Evolutionary conservation across 2,329 filamentous ascomycete species (phyloP).

Genomic region (Exophiala mesophila): DNA sequence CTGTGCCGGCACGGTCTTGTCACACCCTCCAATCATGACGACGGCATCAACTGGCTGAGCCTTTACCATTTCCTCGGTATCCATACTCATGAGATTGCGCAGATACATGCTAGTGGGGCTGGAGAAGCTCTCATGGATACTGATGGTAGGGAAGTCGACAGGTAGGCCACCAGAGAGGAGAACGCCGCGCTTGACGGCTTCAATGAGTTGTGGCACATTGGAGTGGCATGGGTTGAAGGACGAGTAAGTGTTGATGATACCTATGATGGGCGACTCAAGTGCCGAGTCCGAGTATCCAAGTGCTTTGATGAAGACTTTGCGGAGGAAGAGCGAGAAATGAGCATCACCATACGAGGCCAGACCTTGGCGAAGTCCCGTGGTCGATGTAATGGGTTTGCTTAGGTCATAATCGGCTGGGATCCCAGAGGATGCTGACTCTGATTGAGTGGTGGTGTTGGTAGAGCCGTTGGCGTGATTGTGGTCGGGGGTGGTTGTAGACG

Average conservation of each 20-base stretch:
- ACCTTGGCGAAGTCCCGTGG: conserved; percentile 57
- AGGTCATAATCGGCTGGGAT: conserved; percentile 54
- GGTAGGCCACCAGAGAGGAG: conserved; percentile 63
- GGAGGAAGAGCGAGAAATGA: conserved; percentile 69
- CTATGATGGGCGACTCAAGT: conserved; percentile 65
- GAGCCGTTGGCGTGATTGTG: conserved; percentile 1
- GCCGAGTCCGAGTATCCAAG: conserved; percentile 69
- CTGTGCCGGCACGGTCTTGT: conserved; percentile 70
- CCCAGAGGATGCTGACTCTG: neutral
- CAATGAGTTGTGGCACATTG: conserved; percentile 66
- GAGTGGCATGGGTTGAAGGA: conserved; percentile 71
- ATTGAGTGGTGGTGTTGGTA: no score
- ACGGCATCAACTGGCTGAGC: conserved; percentile 67
- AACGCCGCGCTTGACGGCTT: conserved; percentile 64
- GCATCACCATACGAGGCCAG: conserved; percentile 67
- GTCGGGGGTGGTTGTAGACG: conserved; percentile 2
- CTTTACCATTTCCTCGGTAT: conserved; percentile 72
- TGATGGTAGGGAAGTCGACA: conserved; percentile 70
- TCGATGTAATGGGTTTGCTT: conserved; percentile 46
- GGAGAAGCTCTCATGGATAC: conserved; percentile 64
- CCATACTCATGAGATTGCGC: conserved; percentile 72
- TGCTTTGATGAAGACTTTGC: conserved; percentile 74
- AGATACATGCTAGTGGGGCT: conserved; percentile 70
- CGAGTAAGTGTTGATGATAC: conserved; percentile 68
- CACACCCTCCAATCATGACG: conserved; percentile 65